A percentile compares a stretch with the other conserved stretches of the same genome.
Evolutionary conservation across 2,329 filamentous ascomycete species (phyloP).

Genomic region (Chalaropsis thielavioides): DNA sequence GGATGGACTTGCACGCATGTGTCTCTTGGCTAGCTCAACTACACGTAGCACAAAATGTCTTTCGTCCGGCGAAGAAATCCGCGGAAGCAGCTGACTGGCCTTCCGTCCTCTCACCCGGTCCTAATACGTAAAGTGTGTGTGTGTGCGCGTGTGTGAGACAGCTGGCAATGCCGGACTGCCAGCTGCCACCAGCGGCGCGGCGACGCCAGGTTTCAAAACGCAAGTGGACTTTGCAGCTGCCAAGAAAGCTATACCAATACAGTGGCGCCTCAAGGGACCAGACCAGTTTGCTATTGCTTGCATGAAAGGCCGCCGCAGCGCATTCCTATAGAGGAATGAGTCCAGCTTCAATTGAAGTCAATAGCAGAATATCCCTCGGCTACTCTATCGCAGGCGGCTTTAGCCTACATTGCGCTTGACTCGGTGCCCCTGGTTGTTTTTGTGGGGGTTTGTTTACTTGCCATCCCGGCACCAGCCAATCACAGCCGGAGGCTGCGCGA

Average conservation of each 20-base stretch:
- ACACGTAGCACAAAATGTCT: background rate
- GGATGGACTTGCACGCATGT: background rate
- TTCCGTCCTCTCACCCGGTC: background rate
- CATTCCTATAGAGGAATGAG: background rate
- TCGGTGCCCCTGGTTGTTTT: conserved; percentile 1
- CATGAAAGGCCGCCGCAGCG: background rate
- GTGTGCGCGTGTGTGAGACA: too few species aligned
- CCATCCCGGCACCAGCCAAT: conserved; percentile 11
- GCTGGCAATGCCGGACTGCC: background rate
- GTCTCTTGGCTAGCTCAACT: background rate
- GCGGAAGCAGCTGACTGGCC: background rate
- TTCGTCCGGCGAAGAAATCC: background rate
- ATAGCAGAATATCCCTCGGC: background rate
- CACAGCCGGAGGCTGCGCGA: background rate
- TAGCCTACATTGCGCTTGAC: background rate
- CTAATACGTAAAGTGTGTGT: too few species aligned
- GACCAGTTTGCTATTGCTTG: background rate
- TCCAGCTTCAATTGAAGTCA: background rate
- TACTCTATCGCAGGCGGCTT: background rate
- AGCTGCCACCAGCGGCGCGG: background rate
- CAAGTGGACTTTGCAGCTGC: background rate
- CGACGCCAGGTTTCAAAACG: background rate
- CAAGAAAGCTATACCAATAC: background rate
- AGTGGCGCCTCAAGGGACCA: background rate
- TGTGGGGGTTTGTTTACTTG: conserved; percentile 17